phyloP scores from a whole-genome alignment of 495 filamentous ascomycete genomes.

The Xanthoparmelia taractica region DNA sequence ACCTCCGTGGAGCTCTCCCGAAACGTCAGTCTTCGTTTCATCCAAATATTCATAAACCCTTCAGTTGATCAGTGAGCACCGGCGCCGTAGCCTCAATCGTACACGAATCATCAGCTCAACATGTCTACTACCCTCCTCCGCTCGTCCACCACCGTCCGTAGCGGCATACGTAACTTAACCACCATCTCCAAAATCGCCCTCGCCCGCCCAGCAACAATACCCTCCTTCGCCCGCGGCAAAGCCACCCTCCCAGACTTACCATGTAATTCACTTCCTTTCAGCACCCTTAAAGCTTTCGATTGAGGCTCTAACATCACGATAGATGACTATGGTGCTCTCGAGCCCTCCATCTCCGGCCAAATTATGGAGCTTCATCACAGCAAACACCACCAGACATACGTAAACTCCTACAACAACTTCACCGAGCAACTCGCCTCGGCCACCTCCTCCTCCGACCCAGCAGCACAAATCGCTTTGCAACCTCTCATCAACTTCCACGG shows the following conservation, averaged over 20 bases:
- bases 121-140: constrained; percentile 54
- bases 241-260: constrained; percentile 89
- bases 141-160: constrained; percentile 40
- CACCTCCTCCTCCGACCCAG: constrained; percentile 43
- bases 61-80: neutral
- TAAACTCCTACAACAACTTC: constrained; percentile 56
- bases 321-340: constrained; percentile 89
- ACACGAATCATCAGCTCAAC: neutral
- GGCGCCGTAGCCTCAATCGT: neutral
- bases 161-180: constrained; percentile 47
- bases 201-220: constrained; percentile 57
- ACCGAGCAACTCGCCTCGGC: constrained; percentile 53
- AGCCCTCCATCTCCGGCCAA: constrained; percentile 88
- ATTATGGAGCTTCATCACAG: constrained; percentile 91
- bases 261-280: constrained; percentile 50
- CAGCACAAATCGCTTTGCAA: constrained; percentile 70
- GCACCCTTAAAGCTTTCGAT: neutral
- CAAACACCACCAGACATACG: constrained; percentile 66
- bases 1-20: neutral
- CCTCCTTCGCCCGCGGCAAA: constrained; percentile 76
- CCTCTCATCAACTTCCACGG: constrained; percentile 95
- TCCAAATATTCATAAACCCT: neutral
- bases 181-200: constrained; percentile 45
- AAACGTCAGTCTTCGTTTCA: too few relatives aligned
- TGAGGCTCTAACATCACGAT: neutral